These are phyloP conservation scores for Monotropa hypopitys DNA, from an alignment of 179 eudicot genomes.

Conservation along the genomic window DNA sequence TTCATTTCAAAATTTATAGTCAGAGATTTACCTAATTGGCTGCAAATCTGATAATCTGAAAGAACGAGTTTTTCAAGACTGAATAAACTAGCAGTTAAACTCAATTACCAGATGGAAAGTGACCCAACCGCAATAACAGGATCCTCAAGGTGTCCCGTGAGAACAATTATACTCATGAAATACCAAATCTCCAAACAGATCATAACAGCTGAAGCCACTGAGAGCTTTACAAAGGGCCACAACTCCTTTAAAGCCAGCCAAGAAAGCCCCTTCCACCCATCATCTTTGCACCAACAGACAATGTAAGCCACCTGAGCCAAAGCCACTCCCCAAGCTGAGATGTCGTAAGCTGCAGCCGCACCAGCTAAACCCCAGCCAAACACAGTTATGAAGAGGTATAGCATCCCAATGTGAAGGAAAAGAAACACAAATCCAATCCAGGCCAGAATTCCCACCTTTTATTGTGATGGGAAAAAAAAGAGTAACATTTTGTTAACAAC, in stretches of 20 bases:
- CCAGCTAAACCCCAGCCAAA: constrained; percentile 66
- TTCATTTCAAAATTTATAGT: no score
- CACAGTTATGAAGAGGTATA: constrained; percentile 47
- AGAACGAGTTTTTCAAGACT: no score
- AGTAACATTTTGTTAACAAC: background rate
- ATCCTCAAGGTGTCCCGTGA: constrained; percentile 79
- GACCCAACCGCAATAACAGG: constrained; percentile 75
- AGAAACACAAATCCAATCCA: constrained; percentile 61
- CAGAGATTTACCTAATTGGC: no score
- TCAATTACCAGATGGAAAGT: constrained; percentile 65
- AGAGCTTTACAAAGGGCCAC: constrained; percentile 57
- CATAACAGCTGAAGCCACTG: constrained; percentile 83
- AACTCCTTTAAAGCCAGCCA: constrained; percentile 52
- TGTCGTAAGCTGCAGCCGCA: constrained; percentile 58
- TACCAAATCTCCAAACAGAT: constrained; percentile 69
- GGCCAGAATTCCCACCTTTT: constrained; percentile 42
- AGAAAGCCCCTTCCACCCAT: constrained; percentile 59
- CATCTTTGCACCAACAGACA: constrained; percentile 53
- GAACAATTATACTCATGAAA: constrained; percentile 45
- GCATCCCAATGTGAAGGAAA: constrained; percentile 35
- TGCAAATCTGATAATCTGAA: no score
- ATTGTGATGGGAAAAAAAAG: background rate
- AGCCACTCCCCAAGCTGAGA: constrained; percentile 68
- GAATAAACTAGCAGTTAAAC: background rate
- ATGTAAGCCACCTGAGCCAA: constrained; percentile 54